Conservation (phyloP, 352 stramenopile species). For the Plasmopara viticola region DNA sequence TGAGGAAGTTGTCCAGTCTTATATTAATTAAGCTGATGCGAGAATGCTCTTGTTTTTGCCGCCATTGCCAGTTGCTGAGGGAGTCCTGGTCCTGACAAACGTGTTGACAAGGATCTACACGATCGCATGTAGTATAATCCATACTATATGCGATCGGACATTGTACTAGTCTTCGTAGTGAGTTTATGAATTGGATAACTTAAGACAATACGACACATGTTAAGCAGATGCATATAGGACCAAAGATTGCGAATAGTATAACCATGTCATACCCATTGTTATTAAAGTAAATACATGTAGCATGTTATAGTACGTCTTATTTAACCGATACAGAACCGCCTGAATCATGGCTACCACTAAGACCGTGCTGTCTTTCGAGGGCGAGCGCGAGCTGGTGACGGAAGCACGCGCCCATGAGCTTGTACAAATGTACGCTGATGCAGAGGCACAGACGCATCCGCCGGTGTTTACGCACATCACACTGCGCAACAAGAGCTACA, state of each 20-base stretch:
- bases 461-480: slow-evolving; percentile 70
- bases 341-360: slow-evolving; percentile 17
- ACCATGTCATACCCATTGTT: too few species aligned
- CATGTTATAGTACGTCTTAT: neutral
- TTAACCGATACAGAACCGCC: too few species aligned
- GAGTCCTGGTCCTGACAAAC: slow-evolving; percentile 11
- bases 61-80: slow-evolving; percentile 10
- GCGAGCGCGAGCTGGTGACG: slow-evolving; percentile 75
- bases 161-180: slow-evolving; percentile 29
- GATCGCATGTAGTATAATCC: slow-evolving; percentile 7
- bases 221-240: slow-evolving; percentile 1
- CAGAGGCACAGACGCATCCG: slow-evolving; percentile 13
- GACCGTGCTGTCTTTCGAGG: slow-evolving; percentile 59
- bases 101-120: slow-evolving; percentile 15
- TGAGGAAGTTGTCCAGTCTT: slow-evolving; percentile 25
- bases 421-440: slow-evolving; percentile 37
- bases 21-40: slow-evolving; percentile 23
- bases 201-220: slow-evolving; percentile 26
- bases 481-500: slow-evolving; percentile 88
- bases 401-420: slow-evolving; percentile 64
- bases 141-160: slow-evolving; percentile 18
- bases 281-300: slow-evolving; percentile 5
- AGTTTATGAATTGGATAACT: slow-evolving; percentile 30
- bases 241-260: too few species aligned
- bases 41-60: slow-evolving; percentile 12